These are phyloP conservation scores for Schizosaccharomyces cryophilus DNA, from an alignment of 805 yeast species.

Conservation along the genomic window DNA sequence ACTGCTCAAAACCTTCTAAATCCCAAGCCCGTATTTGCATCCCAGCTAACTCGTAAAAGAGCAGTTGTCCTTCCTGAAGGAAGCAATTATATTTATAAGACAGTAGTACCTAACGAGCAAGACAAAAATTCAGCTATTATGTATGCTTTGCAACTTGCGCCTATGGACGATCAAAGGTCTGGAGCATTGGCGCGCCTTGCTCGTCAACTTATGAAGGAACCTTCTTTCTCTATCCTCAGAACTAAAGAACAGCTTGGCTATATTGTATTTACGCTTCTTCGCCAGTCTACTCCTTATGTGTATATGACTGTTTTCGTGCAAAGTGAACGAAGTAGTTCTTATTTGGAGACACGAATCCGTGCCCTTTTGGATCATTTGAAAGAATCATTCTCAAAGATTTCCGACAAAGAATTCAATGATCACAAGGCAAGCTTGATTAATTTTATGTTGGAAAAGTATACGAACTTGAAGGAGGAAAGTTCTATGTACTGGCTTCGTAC, in stretches of 20 bases:
- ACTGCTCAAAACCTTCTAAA: conserved; percentile 19
- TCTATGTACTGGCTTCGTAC: conserved; percentile 40
- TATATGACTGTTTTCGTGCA: conserved; percentile 60
- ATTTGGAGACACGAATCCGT: conserved; percentile 52
- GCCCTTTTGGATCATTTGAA: conserved; percentile 31
- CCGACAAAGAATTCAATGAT: conserved; percentile 38
- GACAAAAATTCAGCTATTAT: conserved; percentile 72
- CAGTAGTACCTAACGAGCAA: conserved; percentile 31
- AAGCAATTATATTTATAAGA: conserved; percentile 17
- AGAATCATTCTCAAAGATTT: conserved; percentile 23
- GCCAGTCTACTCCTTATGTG: conserved; percentile 43
- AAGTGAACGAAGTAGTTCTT: conserved; percentile 53
- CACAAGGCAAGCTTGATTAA: conserved; percentile 45
- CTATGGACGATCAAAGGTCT: conserved; percentile 19
- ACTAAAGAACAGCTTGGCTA: conserved; percentile 91
- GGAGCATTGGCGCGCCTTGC: conserved; percentile 37
- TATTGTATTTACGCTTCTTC: conserved; percentile 60
- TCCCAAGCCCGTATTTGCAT: conserved; percentile 19
- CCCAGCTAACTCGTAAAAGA: conserved; percentile 21
- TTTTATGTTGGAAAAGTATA: conserved; percentile 42
- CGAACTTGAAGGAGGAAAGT: conserved; percentile 59
- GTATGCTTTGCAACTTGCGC: conserved; percentile 44
- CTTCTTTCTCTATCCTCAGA: conserved; percentile 69
- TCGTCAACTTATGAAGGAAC: conserved; percentile 56
- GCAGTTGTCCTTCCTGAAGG: conserved; percentile 16